phyloP scores from a whole-genome alignment of 2,329 filamentous ascomycete genomes.

The Alternaria dauci region DNA sequence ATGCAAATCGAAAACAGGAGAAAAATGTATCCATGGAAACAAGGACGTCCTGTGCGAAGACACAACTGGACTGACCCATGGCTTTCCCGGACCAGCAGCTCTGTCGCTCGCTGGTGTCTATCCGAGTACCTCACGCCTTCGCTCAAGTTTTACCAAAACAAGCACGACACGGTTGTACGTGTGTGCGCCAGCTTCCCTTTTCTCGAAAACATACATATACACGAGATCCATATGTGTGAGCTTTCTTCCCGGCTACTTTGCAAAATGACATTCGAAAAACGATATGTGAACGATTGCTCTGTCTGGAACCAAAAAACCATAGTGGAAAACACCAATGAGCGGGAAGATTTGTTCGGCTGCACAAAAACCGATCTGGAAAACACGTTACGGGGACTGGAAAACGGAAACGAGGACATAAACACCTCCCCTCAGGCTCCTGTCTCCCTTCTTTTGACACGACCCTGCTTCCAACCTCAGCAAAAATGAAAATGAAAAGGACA shows the following conservation, averaged over 20 bases:
- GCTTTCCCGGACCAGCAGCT: neutral
- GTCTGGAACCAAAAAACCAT: neutral
- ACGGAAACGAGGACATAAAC: neutral
- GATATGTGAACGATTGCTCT: neutral
- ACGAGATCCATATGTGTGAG: neutral
- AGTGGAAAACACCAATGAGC: no score
- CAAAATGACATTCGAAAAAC: neutral
- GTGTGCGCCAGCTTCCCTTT: neutral
- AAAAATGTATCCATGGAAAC: no score
- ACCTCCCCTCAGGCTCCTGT: neutral
- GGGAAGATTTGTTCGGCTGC: neutral
- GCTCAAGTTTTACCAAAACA: neutral
- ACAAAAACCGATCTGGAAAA: rapidly evolving
- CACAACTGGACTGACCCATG: neutral
- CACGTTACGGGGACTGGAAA: neutral
- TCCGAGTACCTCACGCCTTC: neutral
- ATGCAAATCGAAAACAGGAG: neutral
- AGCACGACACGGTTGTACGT: rapidly evolving
- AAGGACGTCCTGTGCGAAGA: neutral
- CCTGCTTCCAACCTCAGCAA: neutral
- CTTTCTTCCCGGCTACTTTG: neutral
- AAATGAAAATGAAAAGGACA: no score
- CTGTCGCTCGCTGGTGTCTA: neutral
- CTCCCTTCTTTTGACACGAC: neutral
- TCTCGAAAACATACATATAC: neutral